Evolutionary conservation across 208 protist species (phyloP), one percentile per base, ranked within the genome.

Genomic region (Acanthamoeba polyphaga): DNA sequence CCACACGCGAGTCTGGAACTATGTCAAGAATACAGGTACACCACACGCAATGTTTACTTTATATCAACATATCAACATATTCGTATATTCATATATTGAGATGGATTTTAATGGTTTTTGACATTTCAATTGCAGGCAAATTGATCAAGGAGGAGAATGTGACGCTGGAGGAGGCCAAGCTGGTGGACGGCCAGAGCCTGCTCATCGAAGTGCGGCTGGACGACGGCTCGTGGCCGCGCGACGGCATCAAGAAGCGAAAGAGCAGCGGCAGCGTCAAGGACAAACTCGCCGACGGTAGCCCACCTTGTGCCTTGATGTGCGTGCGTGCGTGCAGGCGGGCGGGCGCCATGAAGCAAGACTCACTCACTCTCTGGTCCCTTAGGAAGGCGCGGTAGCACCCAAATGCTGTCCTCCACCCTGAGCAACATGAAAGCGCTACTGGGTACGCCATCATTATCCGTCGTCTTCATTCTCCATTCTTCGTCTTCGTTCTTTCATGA

Each of bases 131-230:
- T 72, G 38, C 46, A 72, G 55, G 55, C 60, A 92, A 92, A 29
- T 29, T 92, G 32, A 92, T 92, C 43, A 62, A 72, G 29, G 60
- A 92, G 9, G 87, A 92, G 43, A 72, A 94, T 29, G 29, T 82
- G 13, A 94, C 89, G 22, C 32, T 94, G 38, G 89, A 94, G 89
- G 89, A 94, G 34, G 38, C 49, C 70, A 74, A 82, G 66, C 24
- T 94, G 38, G 89, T 94, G 64, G 66, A 74, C n/a, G 89, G 89
- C 29, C 89, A 94, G 66, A 34, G 85, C 29, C 38, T 94, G 72
- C 29, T 94, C 22, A 88, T 94, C 9, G 92, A 94, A 43, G 74
- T 94, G 32, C 68, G 64, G 24, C 29, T 78, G 29, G 92, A 94
- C n/a, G 64, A 82, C n/a, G 92, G 92, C 32, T 32, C n/a, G 68